Conservation (phyloP, 169 alveolate genomes). For the Sarcocystis neurona region DNA sequence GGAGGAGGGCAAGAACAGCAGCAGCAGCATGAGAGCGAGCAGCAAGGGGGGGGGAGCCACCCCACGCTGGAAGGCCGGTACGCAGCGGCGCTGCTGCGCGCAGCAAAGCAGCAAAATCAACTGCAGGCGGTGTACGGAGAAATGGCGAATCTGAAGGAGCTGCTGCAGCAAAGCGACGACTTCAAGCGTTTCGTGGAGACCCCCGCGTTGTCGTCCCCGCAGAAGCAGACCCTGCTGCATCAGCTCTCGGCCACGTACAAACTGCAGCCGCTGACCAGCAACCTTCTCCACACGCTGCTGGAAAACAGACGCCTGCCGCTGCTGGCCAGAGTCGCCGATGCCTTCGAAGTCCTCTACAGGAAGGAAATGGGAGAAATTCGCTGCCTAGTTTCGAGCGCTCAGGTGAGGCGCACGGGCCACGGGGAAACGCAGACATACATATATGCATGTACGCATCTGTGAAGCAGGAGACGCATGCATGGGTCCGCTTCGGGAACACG, state of each 20-base stretch:
- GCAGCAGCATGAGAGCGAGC: too few species aligned
- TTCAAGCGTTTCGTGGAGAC: conserved; percentile 42
- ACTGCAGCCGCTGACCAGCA: not conserved
- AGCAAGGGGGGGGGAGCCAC: too few species aligned
- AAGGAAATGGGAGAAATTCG: conserved; percentile 27
- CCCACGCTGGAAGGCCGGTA: conserved; percentile 55
- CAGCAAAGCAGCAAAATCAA: not conserved
- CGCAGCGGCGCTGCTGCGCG: conserved; percentile 49
- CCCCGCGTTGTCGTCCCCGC: conserved; percentile 33
- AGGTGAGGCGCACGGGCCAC: conserved; percentile 3
- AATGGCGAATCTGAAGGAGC: not conserved
- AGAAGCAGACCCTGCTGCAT: conserved; percentile 27
- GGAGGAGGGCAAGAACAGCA: too few species aligned
- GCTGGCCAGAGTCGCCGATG: conserved; percentile 10
- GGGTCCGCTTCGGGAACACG: not conserved
- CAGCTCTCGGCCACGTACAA: not conserved
- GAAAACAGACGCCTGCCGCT: conserved; percentile 26
- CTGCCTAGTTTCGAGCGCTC: conserved; percentile 39
- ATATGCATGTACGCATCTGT: not conserved
- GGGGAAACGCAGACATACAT: too few species aligned
- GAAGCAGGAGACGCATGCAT: not conserved
- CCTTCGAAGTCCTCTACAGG: conserved; percentile 47
- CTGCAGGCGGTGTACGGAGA: conserved; percentile 41
- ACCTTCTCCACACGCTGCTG: conserved; percentile 27
- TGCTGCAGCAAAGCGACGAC: conserved; percentile 10